Base-by-base conservation (phyloP, 805 yeast species). In the Grigorovia jiainica region DNA sequence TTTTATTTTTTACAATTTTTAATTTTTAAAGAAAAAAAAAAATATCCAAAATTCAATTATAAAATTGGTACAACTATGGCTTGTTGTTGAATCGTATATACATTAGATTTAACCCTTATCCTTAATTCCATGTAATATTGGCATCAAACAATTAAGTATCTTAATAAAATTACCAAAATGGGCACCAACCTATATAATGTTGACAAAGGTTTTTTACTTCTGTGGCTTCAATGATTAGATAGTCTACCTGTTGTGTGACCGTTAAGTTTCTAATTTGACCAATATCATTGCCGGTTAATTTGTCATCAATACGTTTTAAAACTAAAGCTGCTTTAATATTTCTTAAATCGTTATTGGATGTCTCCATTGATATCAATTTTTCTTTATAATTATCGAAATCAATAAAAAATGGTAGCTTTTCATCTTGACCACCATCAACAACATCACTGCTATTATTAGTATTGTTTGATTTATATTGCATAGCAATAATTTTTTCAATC, bases 141-240 rank as follows among this genome's bases (percentile, higher is more conserved):
- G n/a, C n/a, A n/a, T n/a, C n/a, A n/a, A n/a, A n/a, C 8, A 15
- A n/a, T n/a, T 4, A 30, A 13, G 17, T 30, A 4, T 4, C 15
- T 15, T 36, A 16, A 25, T 5, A 9, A 13, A 15, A 13, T 61
- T 55, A 90, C 97, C 98, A 92, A 75, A 90, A 92, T 1, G 97
- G 85, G 65, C 99, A 92, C 99, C 99, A 92, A 16, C 99, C 99
- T 47, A 92, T 83, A 58, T 85, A 92, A 63, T 90, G 98, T 63
- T 87, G 97, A 56, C 97, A 92, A 42, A 92, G 66, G 54, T 92
- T 92, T 58, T 92, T 97, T 24, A 90, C 94, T 38, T 95, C 82
- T 0, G 97, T 92, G 2, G 98, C 97, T 59, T 92, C 96, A 54
- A 85, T 95, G 40, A 92, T 92, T 58, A 92, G 68, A 58, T 81